These are phyloP conservation scores for Candida silvicultrix DNA, from an alignment of 805 yeast genomes.

Conservation along the genomic window DNA sequence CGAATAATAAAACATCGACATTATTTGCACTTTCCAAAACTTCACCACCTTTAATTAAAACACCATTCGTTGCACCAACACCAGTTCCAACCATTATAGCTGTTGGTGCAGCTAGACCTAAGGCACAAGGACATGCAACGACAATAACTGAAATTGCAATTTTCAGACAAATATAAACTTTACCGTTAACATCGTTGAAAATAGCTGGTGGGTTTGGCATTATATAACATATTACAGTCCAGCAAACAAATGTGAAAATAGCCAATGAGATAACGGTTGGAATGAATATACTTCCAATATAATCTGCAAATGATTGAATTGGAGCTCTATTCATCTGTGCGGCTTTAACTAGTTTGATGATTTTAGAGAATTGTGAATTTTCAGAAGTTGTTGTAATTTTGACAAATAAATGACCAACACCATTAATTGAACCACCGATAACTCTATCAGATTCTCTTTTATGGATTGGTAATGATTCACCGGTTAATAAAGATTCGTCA, in stretches of 20 bases:
- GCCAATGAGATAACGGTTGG: slow-evolving; percentile 65
- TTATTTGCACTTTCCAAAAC: slow-evolving; percentile 68
- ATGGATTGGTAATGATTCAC: slow-evolving; percentile 75
- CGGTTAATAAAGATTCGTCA: slow-evolving; percentile 88
- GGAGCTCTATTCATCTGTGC: slow-evolving; percentile 91
- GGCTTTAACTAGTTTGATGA: slow-evolving; percentile 77
- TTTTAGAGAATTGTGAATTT: slow-evolving; percentile 80
- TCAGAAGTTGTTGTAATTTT: slow-evolving; percentile 69
- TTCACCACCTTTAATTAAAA: slow-evolving; percentile 90
- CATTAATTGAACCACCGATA: slow-evolving; percentile 90
- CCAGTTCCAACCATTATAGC: slow-evolving; percentile 99
- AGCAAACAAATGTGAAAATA: slow-evolving; percentile 53
- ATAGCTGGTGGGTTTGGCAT: slow-evolving; percentile 38
- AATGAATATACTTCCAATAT: slow-evolving; percentile 78
- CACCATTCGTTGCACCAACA: slow-evolving; percentile 85
- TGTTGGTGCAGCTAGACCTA: slow-evolving; percentile 97
- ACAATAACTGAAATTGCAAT: slow-evolving; percentile 88
- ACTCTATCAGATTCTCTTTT: slow-evolving; percentile 58
- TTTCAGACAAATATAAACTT: slow-evolving; percentile 61
- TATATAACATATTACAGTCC: slow-evolving; percentile 41
- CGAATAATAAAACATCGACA: slow-evolving; percentile 69
- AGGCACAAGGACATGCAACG: slow-evolving; percentile 98
- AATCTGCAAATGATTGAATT: slow-evolving; percentile 84
- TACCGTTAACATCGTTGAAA: slow-evolving; percentile 46
- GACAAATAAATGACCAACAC: slow-evolving; percentile 64